Percentiles rank a stretch among this genome's conserved stretches.
phyloP scores from a whole-genome alignment of 129 eudicot genomes.

The Calendula officinalis region DNA sequence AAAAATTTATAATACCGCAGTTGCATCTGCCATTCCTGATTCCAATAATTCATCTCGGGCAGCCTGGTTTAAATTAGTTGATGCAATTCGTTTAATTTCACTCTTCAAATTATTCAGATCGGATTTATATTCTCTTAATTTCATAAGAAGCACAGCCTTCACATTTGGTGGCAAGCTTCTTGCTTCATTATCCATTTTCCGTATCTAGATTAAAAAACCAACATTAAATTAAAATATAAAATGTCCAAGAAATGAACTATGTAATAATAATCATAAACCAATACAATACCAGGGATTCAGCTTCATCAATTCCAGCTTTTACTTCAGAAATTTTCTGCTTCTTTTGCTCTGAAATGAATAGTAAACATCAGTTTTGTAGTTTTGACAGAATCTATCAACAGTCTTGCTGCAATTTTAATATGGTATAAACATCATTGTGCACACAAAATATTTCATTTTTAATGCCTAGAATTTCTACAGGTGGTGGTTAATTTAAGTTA shows the following conservation, averaged over 20 bases:
- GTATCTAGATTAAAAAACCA: constrained; percentile 39
- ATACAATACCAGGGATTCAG: constrained; percentile 52
- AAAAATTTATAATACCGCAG: constrained; percentile 35
- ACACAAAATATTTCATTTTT: too few relatives aligned
- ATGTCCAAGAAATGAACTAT: background rate
- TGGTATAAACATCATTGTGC: too few relatives aligned
- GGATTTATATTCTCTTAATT: constrained; percentile 57
- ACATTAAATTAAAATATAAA: background rate
- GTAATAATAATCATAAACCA: background rate
- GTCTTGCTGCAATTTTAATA: too few relatives aligned
- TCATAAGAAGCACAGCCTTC: constrained; percentile 67
- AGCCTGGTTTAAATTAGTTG: constrained; percentile 62
- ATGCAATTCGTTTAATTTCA: constrained; percentile 53
- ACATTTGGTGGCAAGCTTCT: constrained; percentile 73
- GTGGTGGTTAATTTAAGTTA: too few relatives aligned
- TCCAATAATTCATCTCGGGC: constrained; percentile 70
- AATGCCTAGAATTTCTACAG: too few relatives aligned
- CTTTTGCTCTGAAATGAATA: constrained; percentile 55
- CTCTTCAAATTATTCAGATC: constrained; percentile 27
- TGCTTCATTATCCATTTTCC: constrained; percentile 77
- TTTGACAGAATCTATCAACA: too few relatives aligned
- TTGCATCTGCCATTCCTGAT: constrained; percentile 61
- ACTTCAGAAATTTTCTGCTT: constrained; percentile 60
- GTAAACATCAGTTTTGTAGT: constrained; percentile 6
- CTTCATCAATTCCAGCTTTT: constrained; percentile 60